A percentile compares a stretch with the other conserved stretches of the same genome.
These are phyloP conservation scores for Auxenochlorella pyrenoidosa DNA, from an alignment of 139 green algal species.

Conservation along the genomic window DNA sequence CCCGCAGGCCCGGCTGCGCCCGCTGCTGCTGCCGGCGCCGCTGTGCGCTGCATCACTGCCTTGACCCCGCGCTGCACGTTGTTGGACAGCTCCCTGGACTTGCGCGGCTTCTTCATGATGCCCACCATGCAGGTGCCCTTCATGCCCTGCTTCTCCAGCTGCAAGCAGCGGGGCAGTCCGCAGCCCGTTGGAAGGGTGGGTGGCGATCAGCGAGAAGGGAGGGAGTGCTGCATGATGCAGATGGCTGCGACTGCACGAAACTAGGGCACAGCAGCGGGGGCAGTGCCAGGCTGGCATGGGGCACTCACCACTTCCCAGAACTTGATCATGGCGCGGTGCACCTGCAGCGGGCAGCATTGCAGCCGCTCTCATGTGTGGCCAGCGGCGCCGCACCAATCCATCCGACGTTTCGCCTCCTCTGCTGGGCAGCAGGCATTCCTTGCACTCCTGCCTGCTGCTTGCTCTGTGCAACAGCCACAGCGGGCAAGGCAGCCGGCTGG, in stretches of 20 bases:
- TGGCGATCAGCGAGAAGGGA: too few relatives aligned
- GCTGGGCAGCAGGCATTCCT: too few relatives aligned
- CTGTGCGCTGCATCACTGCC: conserved; percentile 14
- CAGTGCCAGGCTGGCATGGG: neutral
- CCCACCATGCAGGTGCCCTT: conserved; percentile 28
- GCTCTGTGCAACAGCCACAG: too few relatives aligned
- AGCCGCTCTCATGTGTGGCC: too few relatives aligned
- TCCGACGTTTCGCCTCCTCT: too few relatives aligned
- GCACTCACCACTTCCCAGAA: conserved; percentile 42
- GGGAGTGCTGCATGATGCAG: too few relatives aligned
- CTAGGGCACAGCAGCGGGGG: neutral
- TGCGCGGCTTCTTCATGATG: conserved; percentile 35
- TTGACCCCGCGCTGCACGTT: conserved; percentile 14
- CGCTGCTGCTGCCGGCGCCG: neutral
- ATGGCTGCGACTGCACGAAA: too few relatives aligned
- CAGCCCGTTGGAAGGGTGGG: too few relatives aligned
- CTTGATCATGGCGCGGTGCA: conserved; percentile 43
- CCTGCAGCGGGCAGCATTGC: neutral
- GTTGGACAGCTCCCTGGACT: conserved; percentile 5
- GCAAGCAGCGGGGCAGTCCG: neutral
- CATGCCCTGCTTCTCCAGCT: conserved; percentile 20
- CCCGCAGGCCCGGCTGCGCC: neutral
- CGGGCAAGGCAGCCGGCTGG: too few relatives aligned
- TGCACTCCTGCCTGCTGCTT: too few relatives aligned
- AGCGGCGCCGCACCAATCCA: neutral